Evolutionary conservation across 768 basidiomycete genomes (phyloP), one percentile per base, ranked within the genome.

Genomic region (Mycena sanguinolenta): DNA sequence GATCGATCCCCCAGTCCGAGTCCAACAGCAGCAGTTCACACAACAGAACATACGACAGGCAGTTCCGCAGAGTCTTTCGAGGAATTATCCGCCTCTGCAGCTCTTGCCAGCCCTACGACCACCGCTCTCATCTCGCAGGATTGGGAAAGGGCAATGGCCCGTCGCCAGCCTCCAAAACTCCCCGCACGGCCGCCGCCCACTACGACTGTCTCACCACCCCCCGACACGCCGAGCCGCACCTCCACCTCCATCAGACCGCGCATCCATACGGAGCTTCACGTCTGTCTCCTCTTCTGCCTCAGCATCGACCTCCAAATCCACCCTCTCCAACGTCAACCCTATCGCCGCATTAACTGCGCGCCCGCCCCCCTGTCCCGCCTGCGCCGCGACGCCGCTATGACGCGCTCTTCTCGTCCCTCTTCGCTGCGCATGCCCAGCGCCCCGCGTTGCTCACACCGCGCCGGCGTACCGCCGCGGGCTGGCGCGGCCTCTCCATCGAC

Each of bases 401-500:
- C 70, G 79, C 80, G 6, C 83, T 95, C 2, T 95, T 94, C 75
- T 82, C 83, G 14, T 81, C 83, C 32, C 92, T 95, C 1, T 93
- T 93, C 73, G 81, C 84, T 17, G 82, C 82, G n/a, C 92, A 92
- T 73, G 77, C 91, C 67, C 82, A 79, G 23, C 79, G 82, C 2
- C 73, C 82, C 39, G 62, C 82, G 59, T 81, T 81, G 65, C 81
- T 84, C 19, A 21, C 46, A 67, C 81, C 61, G 79, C 82, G 55
- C 74, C 83, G 19, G 84, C 85, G 70, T 52, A 62, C 63, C 85
- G 90, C 91, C 1, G 89, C 88, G 4, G 93, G 93, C 3, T 95
- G 93, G 93, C 83, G 92, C 52, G 92, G 89, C 12, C 76, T 91
- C 46, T 92, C 91, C 1, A 88, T 93, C 32, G 92, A 93, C 76